Evolutionary conservation across 2,329 filamentous ascomycete genomes (phyloP).

Genomic region (Pyricularia sp.): DNA sequence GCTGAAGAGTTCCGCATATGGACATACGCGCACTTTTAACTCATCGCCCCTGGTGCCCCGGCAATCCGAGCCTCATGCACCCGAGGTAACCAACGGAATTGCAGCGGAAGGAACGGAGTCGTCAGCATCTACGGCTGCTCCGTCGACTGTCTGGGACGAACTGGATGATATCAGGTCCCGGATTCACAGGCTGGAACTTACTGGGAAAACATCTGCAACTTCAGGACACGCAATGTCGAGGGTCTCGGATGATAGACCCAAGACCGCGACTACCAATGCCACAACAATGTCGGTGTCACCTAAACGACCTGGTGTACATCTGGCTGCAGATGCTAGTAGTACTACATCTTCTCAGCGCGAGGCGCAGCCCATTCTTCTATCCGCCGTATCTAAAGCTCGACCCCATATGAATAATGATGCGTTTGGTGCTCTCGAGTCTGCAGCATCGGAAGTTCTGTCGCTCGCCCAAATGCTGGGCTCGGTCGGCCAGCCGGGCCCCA

Average conservation of each 20-base stretch:
- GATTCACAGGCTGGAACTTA: conserved; percentile 82
- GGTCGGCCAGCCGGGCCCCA: conserved; percentile 57
- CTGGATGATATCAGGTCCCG: conserved; percentile 90
- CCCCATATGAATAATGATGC: conserved; percentile 59
- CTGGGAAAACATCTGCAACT: conserved; percentile 75
- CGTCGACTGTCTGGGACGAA: conserved; percentile 96
- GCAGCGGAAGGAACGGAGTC: conserved; percentile 67
- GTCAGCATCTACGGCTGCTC: conserved; percentile 76
- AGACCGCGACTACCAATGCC: conserved; percentile 81
- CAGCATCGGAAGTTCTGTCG: conserved; percentile 71
- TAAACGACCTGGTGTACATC: conserved; percentile 51
- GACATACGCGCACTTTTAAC: conserved; percentile 38
- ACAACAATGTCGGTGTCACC: conserved; percentile 90
- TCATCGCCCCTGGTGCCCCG: conserved; percentile 51
- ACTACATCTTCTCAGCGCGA: conserved; percentile 37
- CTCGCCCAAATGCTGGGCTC: conserved; percentile 71
- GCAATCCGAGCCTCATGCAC: conserved; percentile 23
- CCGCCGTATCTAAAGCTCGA: conserved; percentile 73
- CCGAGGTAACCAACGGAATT: conserved; percentile 29
- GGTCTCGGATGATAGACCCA: conserved; percentile 69
- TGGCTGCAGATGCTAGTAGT: conserved; percentile 32
- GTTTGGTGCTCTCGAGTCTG: conserved; percentile 70
- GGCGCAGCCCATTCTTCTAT: conserved; percentile 67
- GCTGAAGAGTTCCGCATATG: conserved; percentile 29
- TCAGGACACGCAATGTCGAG: conserved; percentile 72